phyloP scores from a whole-genome alignment of 208 protist species.

The Willaertia magna region DNA sequence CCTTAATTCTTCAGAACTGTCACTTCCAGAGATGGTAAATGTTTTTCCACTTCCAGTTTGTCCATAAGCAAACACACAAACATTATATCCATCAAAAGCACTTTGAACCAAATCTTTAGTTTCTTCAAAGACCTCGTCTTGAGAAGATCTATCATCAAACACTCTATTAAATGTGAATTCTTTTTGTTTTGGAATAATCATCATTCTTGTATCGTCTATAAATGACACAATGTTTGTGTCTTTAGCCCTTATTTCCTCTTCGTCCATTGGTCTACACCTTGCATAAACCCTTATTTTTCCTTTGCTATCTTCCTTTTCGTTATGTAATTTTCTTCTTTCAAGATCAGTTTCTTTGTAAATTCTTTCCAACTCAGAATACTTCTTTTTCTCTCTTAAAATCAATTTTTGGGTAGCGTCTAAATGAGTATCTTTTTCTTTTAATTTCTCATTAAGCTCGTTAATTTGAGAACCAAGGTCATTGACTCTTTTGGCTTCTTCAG shows the following conservation, averaged over 20 bases:
- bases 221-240: background rate
- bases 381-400: background rate
- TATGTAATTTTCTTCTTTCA: background rate
- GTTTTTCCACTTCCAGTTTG: slow-evolving; percentile 73
- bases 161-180: slow-evolving; percentile 14
- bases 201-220: background rate
- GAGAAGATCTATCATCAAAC: slow-evolving; percentile 4
- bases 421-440: too few relatives aligned
- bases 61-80: slow-evolving; percentile 81
- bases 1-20: slow-evolving; percentile 19
- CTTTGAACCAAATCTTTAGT: slow-evolving; percentile 42
- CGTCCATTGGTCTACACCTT: background rate
- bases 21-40: slow-evolving; percentile 26
- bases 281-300: background rate
- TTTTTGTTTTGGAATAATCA: background rate
- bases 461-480: too few relatives aligned
- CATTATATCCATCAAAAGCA: slow-evolving; percentile 79
- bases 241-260: background rate
- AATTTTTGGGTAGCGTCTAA: background rate
- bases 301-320: background rate
- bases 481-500: too few relatives aligned
- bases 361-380: background rate
- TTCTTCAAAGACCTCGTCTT: background rate
- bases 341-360: background rate
- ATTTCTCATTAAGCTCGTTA: too few relatives aligned